Evolutionary conservation across 164 flowering plant species (phyloP), one percentile per base, ranked within the genome.

Genomic region (Piper betle): DNA sequence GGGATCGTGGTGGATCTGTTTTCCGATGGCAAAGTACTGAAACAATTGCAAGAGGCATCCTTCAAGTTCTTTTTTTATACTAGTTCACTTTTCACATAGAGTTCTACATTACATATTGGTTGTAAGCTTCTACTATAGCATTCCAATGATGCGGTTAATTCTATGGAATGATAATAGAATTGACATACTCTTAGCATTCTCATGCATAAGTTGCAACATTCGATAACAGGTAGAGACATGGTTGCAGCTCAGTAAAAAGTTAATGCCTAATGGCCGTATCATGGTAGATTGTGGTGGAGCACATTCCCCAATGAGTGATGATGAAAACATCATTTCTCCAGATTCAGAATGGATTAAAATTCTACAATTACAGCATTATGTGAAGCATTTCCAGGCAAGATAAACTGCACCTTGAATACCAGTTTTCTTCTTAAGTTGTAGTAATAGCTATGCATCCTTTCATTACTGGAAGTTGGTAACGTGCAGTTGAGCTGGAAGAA

Each of bases 281-380:
- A 91, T 91, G 91, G 88, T 91, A 64, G 88, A 91, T 59, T 91
- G 97, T 72, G 96, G 87, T 57, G 89, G 81, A 33, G 59, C 72
- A 50, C 59, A 62, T 68, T 43, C 52, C 37, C 70, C 54, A 63
- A 37, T 62, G 38, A 69, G 52, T 48, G 39, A 33, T 18, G 72
- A 75, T 66, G 66, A 50, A 57, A n/a, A 58, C 12, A 17, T 25
- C 40, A 59, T 59, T 18, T 43, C 66, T 37, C 63, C 17, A 33
- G 79, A 67, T 64, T 73, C 53, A 52, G 64, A 37, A 9, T 84
- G 79, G 86, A 66, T 67, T 15, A 68, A 68, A 84, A 86, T 73
- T 74, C 81, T 17, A 76, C 87, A 2, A 71, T 87, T 57, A 69
- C 68, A 72, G 83, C 87, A 59, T 46, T 91, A 53, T 71, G 74